Conservation (phyloP, 2,329 filamentous ascomycete genomes). For the Colletotrichum zoysiae region DNA sequence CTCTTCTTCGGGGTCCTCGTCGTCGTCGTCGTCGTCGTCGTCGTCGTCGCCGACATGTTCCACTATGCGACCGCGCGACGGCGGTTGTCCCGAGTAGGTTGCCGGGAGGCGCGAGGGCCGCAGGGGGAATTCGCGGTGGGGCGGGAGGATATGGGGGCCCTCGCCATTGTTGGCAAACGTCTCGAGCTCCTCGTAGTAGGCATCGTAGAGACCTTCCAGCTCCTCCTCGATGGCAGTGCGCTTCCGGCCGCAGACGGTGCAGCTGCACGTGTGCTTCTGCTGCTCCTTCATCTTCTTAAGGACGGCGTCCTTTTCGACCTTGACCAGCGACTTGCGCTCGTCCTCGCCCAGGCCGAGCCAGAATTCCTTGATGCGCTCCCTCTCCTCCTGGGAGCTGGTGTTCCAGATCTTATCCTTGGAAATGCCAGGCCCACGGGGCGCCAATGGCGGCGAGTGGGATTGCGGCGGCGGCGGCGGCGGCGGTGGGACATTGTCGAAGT, state of each 20-base stretch:
- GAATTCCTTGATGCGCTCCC: conserved; percentile 97
- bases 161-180: conserved; percentile 92
- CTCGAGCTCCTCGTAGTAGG: conserved; percentile 97
- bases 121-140: conserved; percentile 72
- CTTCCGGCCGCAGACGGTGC: conserved; percentile 96
- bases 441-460: conserved; percentile 51
- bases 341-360: conserved; percentile 96
- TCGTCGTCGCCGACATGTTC: conserved; percentile 71
- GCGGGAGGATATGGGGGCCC: conserved; percentile 75
- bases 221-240: conserved; percentile 98
- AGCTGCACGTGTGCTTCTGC: conserved; percentile 98
- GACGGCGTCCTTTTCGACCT: conserved; percentile 98
- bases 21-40: conserved; percentile 64
- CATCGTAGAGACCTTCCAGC: conserved; percentile 96
- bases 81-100: conserved; percentile 73
- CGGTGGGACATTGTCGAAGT: conserved; percentile 48
- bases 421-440: conserved; percentile 57
- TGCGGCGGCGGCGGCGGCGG: conserved; percentile 15
- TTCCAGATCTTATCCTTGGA: conserved; percentile 96
- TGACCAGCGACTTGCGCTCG: conserved; percentile 93
- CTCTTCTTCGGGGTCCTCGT: conserved; percentile 65
- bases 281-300: conserved; percentile 99
- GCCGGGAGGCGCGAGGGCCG: conserved; percentile 70
- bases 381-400: conserved; percentile 92
- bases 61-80: conserved; percentile 80